Evolutionary conservation across 495 filamentous ascomycete species (phyloP).

Genomic region (Podospora fimiseda): DNA sequence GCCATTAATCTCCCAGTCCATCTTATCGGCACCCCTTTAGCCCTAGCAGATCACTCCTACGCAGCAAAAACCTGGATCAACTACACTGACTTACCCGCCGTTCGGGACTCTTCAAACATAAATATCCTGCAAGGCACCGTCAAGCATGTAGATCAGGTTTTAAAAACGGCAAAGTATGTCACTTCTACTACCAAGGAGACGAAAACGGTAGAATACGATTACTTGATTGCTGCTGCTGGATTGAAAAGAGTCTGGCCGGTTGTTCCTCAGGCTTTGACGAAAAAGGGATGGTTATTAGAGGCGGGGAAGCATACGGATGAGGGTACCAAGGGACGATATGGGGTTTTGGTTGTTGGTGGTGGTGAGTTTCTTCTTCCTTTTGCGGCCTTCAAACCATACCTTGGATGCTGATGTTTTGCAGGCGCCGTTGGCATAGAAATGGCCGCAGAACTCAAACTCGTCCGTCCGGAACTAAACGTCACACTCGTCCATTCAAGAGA

Average conservation of each 20-base stretch:
- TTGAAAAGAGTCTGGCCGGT: slow-evolving; percentile 56
- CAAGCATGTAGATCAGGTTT: slow-evolving; percentile 43
- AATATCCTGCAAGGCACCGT: slow-evolving; percentile 53
- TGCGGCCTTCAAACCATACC: not conserved
- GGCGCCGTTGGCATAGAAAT: slow-evolving; percentile 70
- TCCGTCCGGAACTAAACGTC: slow-evolving; percentile 51
- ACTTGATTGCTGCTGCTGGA: slow-evolving; percentile 55
- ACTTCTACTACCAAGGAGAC: slow-evolving; percentile 14
- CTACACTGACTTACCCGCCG: slow-evolving; percentile 52
- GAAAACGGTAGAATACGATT: slow-evolving; percentile 51
- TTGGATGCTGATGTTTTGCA: slow-evolving; percentile 4
- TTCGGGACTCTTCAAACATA: slow-evolving; percentile 45
- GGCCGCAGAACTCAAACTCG: slow-evolving; percentile 57
- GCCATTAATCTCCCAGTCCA: slow-evolving; percentile 37
- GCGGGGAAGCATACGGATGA: slow-evolving; percentile 39
- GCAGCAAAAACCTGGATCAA: slow-evolving; percentile 55
- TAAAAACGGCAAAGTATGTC: slow-evolving; percentile 46
- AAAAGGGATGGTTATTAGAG: slow-evolving; percentile 53
- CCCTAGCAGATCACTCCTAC: slow-evolving; percentile 49
- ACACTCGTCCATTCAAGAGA: slow-evolving; percentile 61
- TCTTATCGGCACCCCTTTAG: slow-evolving; percentile 58
- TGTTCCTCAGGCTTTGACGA: slow-evolving; percentile 50
- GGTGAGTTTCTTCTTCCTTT: slow-evolving; percentile 19
- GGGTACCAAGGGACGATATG: slow-evolving; percentile 34
- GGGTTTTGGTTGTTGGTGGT: slow-evolving; percentile 55